A percentile compares a stretch with the other conserved stretches of the same genome.
These are phyloP conservation scores for Musa itinerans DNA, from an alignment of 176 grass and related monocot species.

Conservation along the genomic window DNA sequence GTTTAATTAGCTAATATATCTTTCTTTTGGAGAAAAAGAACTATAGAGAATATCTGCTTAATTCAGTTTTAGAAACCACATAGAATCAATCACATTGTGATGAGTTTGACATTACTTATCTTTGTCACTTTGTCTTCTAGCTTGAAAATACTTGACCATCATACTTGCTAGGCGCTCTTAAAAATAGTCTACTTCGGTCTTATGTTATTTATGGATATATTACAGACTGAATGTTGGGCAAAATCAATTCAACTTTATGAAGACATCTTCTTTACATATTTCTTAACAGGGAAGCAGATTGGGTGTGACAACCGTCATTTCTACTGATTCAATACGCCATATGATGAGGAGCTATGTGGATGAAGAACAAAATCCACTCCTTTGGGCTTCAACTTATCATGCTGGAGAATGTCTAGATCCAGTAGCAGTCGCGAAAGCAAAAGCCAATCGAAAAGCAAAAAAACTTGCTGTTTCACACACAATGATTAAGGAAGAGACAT, in stretches of 20 bases:
- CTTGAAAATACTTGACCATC: no score
- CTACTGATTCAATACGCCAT: slow-evolving; percentile 88
- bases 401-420: slow-evolving; percentile 79
- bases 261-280: background rate
- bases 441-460: slow-evolving; percentile 66
- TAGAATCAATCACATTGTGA: no score
- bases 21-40: no score
- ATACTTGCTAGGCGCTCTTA: background rate
- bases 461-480: slow-evolving; percentile 45
- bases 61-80: no score
- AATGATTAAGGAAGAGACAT: slow-evolving; percentile 26
- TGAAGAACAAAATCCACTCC: slow-evolving; percentile 75
- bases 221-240: background rate
- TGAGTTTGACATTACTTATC: no score
- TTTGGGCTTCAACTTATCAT: slow-evolving; percentile 93
- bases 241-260: background rate
- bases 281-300: slow-evolving; percentile 57
- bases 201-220: background rate
- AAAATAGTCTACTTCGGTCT: background rate
- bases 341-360: slow-evolving; percentile 93
- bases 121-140: no score
- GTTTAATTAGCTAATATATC: no score
- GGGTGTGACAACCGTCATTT: slow-evolving; percentile 83
- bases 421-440: slow-evolving; percentile 60
- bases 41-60: no score